Base-by-base conservation (phyloP, 208 protist species). In the Wallacemonas rigidus region DNA sequence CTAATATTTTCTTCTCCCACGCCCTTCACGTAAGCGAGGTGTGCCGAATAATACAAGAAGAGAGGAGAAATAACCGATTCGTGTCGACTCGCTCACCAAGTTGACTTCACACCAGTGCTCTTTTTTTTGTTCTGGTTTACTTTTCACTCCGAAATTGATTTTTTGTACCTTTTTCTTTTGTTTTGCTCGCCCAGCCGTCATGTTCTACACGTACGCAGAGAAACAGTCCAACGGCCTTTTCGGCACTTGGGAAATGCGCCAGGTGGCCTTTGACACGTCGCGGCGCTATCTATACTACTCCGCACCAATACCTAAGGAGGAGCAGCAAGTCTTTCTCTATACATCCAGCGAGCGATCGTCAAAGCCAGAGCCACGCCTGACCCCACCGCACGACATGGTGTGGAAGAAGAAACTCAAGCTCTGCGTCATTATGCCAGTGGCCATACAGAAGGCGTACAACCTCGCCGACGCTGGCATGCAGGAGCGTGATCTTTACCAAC, bases 261-360 rank as follows among this genome's bases (percentile, higher is more conserved):
- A 84, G 48, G 73, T 89, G 40, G 84, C 78, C 44, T 92, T 92
- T 35, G 87, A 92, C 80, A 86, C 84, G 9, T 55, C 72, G 36
- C 84, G 87, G 14, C 87, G 87, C 39, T 85, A 92, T 57, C 48
- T 92, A 5, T 90, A 92, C 76, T 92, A 92, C 78, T 83, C 84
- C 8, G 84, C 70, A 73, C 69, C 71, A 1, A 53, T 61, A 43
- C 12, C 8, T 5, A 60, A 71, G 14, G 47, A 54, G 6, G n/a
- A 54, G 53, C 44, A 51, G 54, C 39, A 58, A 39, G 2, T 1
- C 47, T 51, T 51, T 14, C 47, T 51, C 47, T 8, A 51, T 15
- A 8, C 47, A 51, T 15, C 11, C 47, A 51, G 11, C 7, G 47
- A 51, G 11, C 47, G 47, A 8, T 15, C 47, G 11, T 15, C 7